A percentile compares a stretch with the other conserved stretches of the same genome.
These are phyloP conservation scores for Clavispora santaluciae DNA, from an alignment of 805 yeast species.

Conservation along the genomic window DNA sequence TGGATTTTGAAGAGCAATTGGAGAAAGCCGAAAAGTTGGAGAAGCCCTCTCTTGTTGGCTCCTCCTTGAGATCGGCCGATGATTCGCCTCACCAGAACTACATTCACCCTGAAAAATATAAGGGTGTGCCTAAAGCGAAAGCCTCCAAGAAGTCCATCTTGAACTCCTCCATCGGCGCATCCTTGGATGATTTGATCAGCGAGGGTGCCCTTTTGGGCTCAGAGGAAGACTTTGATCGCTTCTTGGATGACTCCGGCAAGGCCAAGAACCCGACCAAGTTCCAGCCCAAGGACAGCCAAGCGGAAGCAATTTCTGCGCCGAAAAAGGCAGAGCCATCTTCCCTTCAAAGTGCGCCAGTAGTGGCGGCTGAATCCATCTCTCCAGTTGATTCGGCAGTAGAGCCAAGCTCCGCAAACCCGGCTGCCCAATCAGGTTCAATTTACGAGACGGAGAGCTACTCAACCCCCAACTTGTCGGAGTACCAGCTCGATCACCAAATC, in stretches of 20 bases:
- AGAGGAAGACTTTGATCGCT: constrained; percentile 49
- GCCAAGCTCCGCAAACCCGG: neutral
- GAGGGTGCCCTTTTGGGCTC: constrained; percentile 44
- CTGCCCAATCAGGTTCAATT: constrained; percentile 2
- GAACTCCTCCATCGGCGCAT: constrained; percentile 42
- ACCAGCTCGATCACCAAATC: constrained; percentile 38
- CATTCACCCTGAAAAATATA: constrained; percentile 41
- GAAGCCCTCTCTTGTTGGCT: constrained; percentile 51
- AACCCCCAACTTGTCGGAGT: constrained; percentile 42
- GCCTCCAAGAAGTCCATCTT: constrained; percentile 13
- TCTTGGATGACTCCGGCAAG: constrained; percentile 51
- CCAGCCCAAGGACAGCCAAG: constrained; percentile 2
- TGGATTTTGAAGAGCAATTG: constrained; percentile 33
- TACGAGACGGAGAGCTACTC: constrained; percentile 26
- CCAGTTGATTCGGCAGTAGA: neutral
- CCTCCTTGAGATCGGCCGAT: constrained; percentile 46
- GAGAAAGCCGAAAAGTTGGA: constrained; percentile 46
- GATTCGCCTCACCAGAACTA: constrained; percentile 42
- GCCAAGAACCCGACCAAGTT: constrained; percentile 44
- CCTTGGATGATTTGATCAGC: constrained; percentile 46
- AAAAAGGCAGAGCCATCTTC: constrained; percentile 1
- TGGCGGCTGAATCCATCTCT: constrained; percentile 5
- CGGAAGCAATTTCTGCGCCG: neutral
- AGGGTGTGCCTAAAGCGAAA: constrained; percentile 17
- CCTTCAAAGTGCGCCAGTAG: constrained; percentile 1